Base-by-base conservation (phyloP, 352 stramenopile genomes). In the Phytophthora meadii region DNA sequence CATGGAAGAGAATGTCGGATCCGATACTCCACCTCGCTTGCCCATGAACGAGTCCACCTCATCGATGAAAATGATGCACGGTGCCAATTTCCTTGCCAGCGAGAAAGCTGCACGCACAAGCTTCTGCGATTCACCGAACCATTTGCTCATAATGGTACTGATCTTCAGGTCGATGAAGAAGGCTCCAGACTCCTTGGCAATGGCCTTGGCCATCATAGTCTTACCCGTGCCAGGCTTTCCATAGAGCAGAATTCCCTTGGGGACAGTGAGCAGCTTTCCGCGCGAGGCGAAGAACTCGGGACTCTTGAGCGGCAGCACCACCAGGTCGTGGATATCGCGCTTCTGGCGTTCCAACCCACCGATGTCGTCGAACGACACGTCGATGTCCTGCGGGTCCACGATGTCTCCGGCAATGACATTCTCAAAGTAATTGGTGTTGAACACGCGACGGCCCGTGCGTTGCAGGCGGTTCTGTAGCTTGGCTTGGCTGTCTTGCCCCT, bases 61-160 rank as follows among this genome's bases (percentile, higher is more conserved):
- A 72, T 99, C 97, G 49, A 99, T 98, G 69, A 99, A 99, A 54
- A 99, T 98, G 68, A 99, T 97, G 65, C 90, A 97, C 2, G 97
- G 97, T 42, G 93, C 86, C 40, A 99, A 81, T 77, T 99, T 99
- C 39, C 86, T 76, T 14, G 96, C 96, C 28, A 99, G 76, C 45
- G 84, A 93, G 75, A 98, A 98, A 17, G 90, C 93, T 0, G 94
- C 94, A 36, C 90, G 85, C 51, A 98, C 93, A 19, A 98, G 79
- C 80, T 99, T 99, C 73, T 98, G 78, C 27, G 86, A 97, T 65
- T 96, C 88, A 39, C 88, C 88, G 64, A 96, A 96, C 88, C 88
- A 96, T 70, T 96, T 96, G 59, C 87, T 96, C 88, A 96, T 96
- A 74, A 96, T 90, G 40, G 88, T 96, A 37, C 83, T 93, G 57